Conservation (phyloP, 306 rosid genomes). For the Citrullus mucosospermus region DNA sequence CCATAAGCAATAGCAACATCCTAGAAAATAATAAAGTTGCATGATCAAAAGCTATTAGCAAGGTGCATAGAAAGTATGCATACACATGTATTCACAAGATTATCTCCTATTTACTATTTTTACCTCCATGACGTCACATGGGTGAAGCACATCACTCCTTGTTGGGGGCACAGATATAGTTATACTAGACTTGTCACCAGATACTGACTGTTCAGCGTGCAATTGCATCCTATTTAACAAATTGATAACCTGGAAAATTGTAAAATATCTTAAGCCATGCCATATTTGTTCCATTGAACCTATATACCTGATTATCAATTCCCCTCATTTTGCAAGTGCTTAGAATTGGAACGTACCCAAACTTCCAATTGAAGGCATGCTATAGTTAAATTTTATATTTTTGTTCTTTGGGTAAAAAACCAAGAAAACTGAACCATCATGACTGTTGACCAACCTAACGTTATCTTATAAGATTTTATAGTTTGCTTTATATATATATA, state of each 20-base stretch:
- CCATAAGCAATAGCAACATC: conserved; percentile 97
- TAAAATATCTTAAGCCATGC: background rate
- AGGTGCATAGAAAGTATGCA: background rate
- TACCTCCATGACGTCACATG: conserved; percentile 98
- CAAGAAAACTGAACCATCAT: background rate
- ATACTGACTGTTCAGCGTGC: conserved; percentile 36
- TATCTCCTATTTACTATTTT: background rate
- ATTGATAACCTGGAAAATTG: conserved; percentile 44
- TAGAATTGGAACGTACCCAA: background rate
- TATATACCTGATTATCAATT: background rate
- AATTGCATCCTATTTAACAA: conserved; percentile 82
- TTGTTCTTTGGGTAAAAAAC: background rate
- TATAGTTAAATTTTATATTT: background rate
- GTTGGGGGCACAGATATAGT: conserved; percentile 71
- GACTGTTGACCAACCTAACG: background rate
- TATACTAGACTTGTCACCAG: conserved; percentile 22
- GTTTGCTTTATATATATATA: background rate
- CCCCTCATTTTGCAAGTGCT: background rate
- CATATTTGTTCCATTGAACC: background rate
- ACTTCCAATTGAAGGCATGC: background rate
- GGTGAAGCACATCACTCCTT: conserved; percentile 91
- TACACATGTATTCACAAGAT: conserved; percentile 10
- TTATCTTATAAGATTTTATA: background rate
- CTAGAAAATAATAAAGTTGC: conserved; percentile 19
- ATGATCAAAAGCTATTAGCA: background rate